Base-by-base conservation (phyloP, 208 protist species). In the Trypanosoma cruzi region DNA sequence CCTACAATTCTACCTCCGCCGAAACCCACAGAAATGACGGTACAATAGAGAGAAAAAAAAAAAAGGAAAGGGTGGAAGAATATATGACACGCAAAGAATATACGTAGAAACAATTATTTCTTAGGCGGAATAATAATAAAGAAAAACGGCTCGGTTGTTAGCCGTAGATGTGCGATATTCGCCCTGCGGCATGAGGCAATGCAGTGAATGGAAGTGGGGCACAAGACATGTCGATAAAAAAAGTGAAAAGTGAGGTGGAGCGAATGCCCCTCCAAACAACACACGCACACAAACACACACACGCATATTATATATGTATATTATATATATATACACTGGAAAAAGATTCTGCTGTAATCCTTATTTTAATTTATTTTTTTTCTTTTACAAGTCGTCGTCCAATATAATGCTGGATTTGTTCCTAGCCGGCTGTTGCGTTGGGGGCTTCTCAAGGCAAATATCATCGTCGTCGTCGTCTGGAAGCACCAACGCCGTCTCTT, bases 301-400 rank as follows among this genome's bases (percentile, higher is more conserved):
- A 44, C 1, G 8, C 40, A 11, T 4, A 40, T 4, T 11, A 40
- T 40, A 40, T 40, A 40, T 40, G n/a, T n/a, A n/a, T n/a, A n/a
- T n/a, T n/a, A n/a, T n/a, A n/a, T n/a, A n/a, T 31, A 50, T 24
- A 32, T 14, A 31, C 8, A 53, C 32, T 31, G 24, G 34, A 29
- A 31, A 53, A 28, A 28, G n/a, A n/a, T n/a, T n/a, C n/a, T n/a
- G n/a, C n/a, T n/a, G n/a, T n/a, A n/a, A 31, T 52, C n/a, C 22
- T 65, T 36, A 28, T 37, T 20, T 4, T 22, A 22, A 26, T 20
- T 7, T 52, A 28, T 56, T 52, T 56, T 42, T 14, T 28, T 55
- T 48, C 10, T 60, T 22, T 29, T 70, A 70, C 53, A 70, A 36
- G 42, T 70, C 65, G 34, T 70, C 65, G 37, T 70, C 65, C 49